A percentile compares a stretch with the other conserved stretches of the same genome.
phyloP scores from a whole-genome alignment of 106 monocot genomes.

The Amphibolis antarctica region DNA sequence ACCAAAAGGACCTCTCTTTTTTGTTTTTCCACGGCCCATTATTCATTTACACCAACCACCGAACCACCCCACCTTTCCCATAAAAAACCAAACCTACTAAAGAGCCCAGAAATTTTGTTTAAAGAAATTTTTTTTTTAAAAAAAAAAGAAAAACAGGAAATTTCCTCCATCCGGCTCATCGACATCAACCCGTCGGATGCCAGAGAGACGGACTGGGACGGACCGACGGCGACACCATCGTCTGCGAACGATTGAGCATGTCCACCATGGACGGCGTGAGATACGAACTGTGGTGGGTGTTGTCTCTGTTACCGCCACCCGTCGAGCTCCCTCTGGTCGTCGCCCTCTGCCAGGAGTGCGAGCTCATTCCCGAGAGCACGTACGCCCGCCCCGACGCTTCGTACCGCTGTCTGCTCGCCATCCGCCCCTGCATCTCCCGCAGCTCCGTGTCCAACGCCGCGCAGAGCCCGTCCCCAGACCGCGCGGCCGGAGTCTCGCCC shows the following conservation, averaged over 20 bases:
- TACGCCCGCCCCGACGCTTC: constrained; percentile 80
- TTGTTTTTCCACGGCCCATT: too few relatives aligned
- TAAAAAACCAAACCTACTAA: too few relatives aligned
- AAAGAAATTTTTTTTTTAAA: too few relatives aligned
- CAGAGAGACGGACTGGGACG: too few relatives aligned
- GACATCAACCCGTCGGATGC: too few relatives aligned
- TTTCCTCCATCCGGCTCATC: too few relatives aligned
- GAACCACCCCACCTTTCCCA: too few relatives aligned
- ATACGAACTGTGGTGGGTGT: constrained; percentile 40
- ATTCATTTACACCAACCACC: too few relatives aligned
- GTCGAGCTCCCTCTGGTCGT: constrained; percentile 77
- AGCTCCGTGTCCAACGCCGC: constrained; percentile 50
- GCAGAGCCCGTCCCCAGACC: constrained; percentile 51
- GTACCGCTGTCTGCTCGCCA: constrained; percentile 58
- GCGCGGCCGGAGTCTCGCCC: constrained; percentile 28
- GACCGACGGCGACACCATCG: too few relatives aligned
- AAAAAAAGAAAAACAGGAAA: too few relatives aligned
- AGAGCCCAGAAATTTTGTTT: too few relatives aligned
- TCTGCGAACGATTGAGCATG: constrained; percentile 70
- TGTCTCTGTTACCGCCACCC: constrained; percentile 22
- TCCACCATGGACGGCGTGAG: constrained; percentile 82
- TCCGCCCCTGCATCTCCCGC: constrained; percentile 81
- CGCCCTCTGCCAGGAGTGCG: constrained; percentile 92
- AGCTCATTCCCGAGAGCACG: constrained; percentile 72
- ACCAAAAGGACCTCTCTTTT: too few relatives aligned